Evolutionary conservation across 768 basidiomycete species (phyloP).

Genomic region (Chalciporus piperatus): DNA sequence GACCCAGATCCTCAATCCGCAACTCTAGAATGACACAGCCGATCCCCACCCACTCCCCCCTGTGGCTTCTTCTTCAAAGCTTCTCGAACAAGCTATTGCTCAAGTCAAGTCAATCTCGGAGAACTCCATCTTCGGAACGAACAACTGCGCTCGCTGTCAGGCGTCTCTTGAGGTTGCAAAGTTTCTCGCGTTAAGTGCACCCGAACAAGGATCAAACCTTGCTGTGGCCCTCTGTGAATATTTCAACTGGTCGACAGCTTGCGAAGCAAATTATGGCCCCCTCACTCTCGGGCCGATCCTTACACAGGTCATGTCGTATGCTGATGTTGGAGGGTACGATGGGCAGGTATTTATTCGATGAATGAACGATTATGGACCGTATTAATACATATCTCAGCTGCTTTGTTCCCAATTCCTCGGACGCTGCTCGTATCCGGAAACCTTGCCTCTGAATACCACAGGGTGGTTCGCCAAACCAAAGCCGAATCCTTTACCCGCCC

Average conservation of each 20-base stretch:
- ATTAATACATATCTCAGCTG: constrained; percentile 33
- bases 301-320: constrained; percentile 70
- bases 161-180: constrained; percentile 62
- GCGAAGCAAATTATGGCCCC: constrained; percentile 46
- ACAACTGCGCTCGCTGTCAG: constrained; percentile 58
- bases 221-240: constrained; percentile 58
- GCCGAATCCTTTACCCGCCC: constrained; percentile 60
- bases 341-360: constrained; percentile 50
- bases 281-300: constrained; percentile 55
- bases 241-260: constrained; percentile 52
- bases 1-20: background rate
- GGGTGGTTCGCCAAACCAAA: constrained; percentile 78
- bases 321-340: constrained; percentile 69
- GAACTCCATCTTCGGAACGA: constrained; percentile 51
- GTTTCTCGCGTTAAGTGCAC: constrained; percentile 62
- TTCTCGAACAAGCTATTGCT: constrained; percentile 51
- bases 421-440: constrained; percentile 54
- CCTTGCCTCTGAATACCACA: constrained; percentile 59
- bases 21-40: constrained; percentile 45
- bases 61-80: constrained; percentile 40
- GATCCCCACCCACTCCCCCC: constrained; percentile 71
- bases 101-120: constrained; percentile 56
- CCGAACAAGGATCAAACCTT: constrained; percentile 56
- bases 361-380: background rate
- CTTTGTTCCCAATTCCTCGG: constrained; percentile 59